phyloP scores from a whole-genome alignment of 2,329 filamentous ascomycete genomes.

The Venturiaceae sp. region DNA sequence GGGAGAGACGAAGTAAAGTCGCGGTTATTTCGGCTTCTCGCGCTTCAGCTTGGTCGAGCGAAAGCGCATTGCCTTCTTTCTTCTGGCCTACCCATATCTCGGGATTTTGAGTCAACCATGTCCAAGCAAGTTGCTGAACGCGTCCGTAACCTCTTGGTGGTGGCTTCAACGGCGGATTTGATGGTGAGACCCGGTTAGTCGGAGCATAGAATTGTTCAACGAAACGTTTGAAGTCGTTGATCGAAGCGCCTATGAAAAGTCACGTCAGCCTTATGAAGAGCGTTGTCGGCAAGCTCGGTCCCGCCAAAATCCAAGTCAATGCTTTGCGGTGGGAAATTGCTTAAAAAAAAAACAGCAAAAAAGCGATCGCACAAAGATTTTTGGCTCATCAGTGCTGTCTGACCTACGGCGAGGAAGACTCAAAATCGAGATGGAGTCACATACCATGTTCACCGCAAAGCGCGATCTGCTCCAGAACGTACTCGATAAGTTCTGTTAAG shows the following conservation, averaged over 20 bases:
- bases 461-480: conserved; percentile 49
- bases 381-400: no score
- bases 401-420: background rate
- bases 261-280: background rate
- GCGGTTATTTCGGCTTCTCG: conserved; percentile 6
- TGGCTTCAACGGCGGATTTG: conserved; percentile 12
- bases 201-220: conserved; percentile 25
- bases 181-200: conserved; percentile 4
- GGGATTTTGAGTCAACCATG: conserved; percentile 44
- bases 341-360: background rate
- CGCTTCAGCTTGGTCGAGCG: conserved; percentile 29
- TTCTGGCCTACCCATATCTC: conserved; percentile 41
- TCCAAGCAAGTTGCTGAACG: conserved; percentile 46
- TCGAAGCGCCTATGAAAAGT: conserved; percentile 25
- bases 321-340: background rate
- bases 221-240: conserved; percentile 28
- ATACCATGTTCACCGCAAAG: conserved; percentile 48
- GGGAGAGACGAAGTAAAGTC: background rate
- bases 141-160: conserved; percentile 32
- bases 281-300: background rate
- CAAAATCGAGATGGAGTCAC: background rate
- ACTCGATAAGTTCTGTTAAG: conserved; percentile 48
- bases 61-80: conserved; percentile 28
- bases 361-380: background rate
- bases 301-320: background rate